A percentile compares a stretch with the other conserved stretches of the same genome.
Conservation (phyloP, 371 early-diverging fungal genomes). For the Mucor sp. region DNA sequence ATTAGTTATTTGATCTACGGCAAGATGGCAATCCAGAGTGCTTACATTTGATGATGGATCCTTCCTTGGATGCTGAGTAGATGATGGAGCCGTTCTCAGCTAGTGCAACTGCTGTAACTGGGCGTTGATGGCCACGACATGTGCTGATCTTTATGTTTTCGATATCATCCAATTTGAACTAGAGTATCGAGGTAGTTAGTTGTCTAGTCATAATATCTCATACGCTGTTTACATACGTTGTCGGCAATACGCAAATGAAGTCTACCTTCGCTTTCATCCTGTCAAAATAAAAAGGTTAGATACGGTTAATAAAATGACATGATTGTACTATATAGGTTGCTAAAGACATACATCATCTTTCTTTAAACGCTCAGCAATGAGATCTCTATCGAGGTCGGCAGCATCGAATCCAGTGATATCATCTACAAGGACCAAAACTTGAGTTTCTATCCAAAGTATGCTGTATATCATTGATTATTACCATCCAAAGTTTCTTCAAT, state of each 20-base stretch:
- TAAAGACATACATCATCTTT: conserved; percentile 71
- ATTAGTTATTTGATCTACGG: not conserved
- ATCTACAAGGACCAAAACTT: conserved; percentile 28
- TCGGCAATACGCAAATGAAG: conserved; percentile 56
- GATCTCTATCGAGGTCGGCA: conserved; percentile 88
- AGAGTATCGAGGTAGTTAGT: not conserved
- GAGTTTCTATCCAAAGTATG: not conserved
- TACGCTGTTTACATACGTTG: conserved; percentile 27
- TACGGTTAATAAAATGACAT: not conserved
- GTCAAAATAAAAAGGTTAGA: not conserved
- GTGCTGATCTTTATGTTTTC: conserved; percentile 40
- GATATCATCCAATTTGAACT: conserved; percentile 52
- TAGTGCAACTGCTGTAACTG: conserved; percentile 81
- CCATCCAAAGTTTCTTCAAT: conserved; percentile 70
- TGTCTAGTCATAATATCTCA: too few species aligned
- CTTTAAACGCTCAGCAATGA: conserved; percentile 87
- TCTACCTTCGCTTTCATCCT: conserved; percentile 60
- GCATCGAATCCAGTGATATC: conserved; percentile 85
- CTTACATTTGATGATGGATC: conserved; percentile 84
- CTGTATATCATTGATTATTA: conserved; percentile 16
- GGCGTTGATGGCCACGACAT: conserved; percentile 68
- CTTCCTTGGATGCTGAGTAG: conserved; percentile 92
- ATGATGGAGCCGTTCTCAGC: conserved; percentile 68
- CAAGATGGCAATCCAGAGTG: not conserved
- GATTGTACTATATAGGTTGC: not conserved